Percentiles rank a stretch among this genome's conserved stretches.
These are phyloP conservation scores for Beta corolliflora DNA, from an alignment of 179 eudicot genomes.

Conservation along the genomic window DNA sequence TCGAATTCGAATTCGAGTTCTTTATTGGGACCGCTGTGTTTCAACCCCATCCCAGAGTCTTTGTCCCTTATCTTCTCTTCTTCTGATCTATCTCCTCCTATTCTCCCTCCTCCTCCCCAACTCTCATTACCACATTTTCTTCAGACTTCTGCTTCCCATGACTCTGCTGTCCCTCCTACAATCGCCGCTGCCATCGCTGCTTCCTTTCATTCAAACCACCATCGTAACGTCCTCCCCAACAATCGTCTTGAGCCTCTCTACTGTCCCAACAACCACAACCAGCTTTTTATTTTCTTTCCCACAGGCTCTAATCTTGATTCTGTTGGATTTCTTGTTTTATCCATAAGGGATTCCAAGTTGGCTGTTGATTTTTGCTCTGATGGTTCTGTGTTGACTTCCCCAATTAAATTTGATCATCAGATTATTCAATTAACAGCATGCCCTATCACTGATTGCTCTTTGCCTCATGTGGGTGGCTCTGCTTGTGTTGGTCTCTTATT, in stretches of 20 bases:
- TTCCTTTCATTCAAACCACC: conserved; percentile 10
- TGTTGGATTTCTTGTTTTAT: conserved; percentile 34
- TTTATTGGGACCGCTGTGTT: conserved; percentile 31
- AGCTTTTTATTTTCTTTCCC: conserved; percentile 30
- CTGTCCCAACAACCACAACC: conserved; percentile 22
- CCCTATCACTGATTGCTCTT: conserved; percentile 2
- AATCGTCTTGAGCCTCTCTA: conserved; percentile 34
- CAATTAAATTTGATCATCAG: conserved; percentile 20
- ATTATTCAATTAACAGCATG: conserved; percentile 30
- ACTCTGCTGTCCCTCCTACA: conserved; percentile 14
- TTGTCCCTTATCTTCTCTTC: conserved; percentile 23
- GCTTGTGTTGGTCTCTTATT: conserved; percentile 32
- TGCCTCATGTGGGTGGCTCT: conserved; percentile 10
- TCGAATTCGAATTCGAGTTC: neutral
- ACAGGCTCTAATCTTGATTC: conserved; percentile 32
- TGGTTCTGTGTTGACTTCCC: conserved; percentile 23
- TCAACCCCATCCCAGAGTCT: conserved; percentile 32
- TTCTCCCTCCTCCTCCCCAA: conserved; percentile 30
- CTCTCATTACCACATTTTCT: conserved; percentile 30
- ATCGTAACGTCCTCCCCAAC: neutral
- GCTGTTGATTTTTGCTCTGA: conserved; percentile 14
- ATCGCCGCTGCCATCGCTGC: conserved; percentile 16
- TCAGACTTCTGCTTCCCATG: conserved; percentile 14
- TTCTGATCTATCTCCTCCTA: conserved; percentile 20
- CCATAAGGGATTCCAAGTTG: conserved; percentile 23